Evolutionary conservation across 1,139 yeast species (phyloP), one percentile per base, ranked within the genome.

Genomic region (Chernovozyma aurita): DNA sequence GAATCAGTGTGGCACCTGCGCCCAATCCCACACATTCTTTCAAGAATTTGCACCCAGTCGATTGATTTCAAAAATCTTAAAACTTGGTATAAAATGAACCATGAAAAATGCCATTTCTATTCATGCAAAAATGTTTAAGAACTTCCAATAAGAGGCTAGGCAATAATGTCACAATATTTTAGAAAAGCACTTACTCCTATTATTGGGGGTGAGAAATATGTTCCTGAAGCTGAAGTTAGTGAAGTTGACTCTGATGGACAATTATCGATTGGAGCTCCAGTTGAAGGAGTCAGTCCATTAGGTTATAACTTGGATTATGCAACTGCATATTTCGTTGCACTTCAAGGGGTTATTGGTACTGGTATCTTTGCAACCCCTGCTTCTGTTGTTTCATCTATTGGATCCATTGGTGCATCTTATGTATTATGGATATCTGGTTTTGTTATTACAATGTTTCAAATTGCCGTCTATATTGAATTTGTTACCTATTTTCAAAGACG

Each of bases 311-410:
- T 65, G 24, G 59, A 59, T 28, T 58, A 54, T 41, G 41, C 50
- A 27, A 51, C 64, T 4, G 52, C 68, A 2, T 53, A 62, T 28
- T 64, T 61, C 38, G 46, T 63, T 35, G 54, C 60, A 22, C 51
- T 67, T 29, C 67, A 63, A 33, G 73, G 73, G 34, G 61, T 68
- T 30, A 59, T 69, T 28, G 74, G 75, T 38, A 69, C 74, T 1
- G 74, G 73, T 49, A 67, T 68, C 30, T 69, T 68, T 45, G 53
- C 60, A n/a, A 65, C 71, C 0, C 73, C 73, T 4, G 66, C 61
- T 1, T 42, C 61, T 2, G 49, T 65, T 29, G 44, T 65, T 7
- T 52, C 50, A 14, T 58, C 68, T 2, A 58, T 65, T 40, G 73
- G 73, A 1, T 62, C 70, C 2, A 48, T 67, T 32, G 73, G 73